Evolutionary conservation across 805 yeast species (phyloP).

Genomic region (Pichia thaimueangensis): DNA sequence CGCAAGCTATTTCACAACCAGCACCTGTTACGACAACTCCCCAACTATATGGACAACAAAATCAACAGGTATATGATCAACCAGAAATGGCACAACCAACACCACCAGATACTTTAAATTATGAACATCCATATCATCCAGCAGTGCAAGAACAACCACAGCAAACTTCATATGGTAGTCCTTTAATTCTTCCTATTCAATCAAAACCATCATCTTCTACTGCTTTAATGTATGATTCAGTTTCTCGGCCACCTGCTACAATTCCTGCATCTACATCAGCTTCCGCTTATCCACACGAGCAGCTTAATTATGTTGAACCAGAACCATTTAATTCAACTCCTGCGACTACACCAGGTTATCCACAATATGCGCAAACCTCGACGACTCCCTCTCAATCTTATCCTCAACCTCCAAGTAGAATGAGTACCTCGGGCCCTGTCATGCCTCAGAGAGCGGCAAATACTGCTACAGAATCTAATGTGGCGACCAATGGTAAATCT

Average conservation of each 20-base stretch:
- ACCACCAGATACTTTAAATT: conserved; percentile 5
- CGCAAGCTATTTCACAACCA: conserved; percentile 6
- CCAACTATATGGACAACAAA: not conserved
- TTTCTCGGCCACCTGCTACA: too few relatives aligned
- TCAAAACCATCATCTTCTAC: too few relatives aligned
- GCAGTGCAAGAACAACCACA: not conserved
- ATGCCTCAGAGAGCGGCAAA: conserved; percentile 7
- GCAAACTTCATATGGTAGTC: not conserved
- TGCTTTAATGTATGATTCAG: too few relatives aligned
- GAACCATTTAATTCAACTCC: too few relatives aligned
- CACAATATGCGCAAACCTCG: not conserved
- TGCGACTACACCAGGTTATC: not conserved
- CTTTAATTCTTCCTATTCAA: too few relatives aligned
- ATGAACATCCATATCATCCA: conserved; percentile 6
- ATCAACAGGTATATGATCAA: not conserved
- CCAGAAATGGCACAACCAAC: not conserved
- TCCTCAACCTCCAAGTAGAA: conserved; percentile 4
- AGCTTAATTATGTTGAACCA: too few relatives aligned
- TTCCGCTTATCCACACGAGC: too few relatives aligned
- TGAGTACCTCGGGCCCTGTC: not conserved
- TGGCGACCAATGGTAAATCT: too few relatives aligned
- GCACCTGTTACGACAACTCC: conserved; percentile 13
- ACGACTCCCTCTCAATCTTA: not conserved
- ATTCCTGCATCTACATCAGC: too few relatives aligned
- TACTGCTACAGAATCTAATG: conserved; percentile 5